A percentile compares a stretch with the other conserved stretches of the same genome.
These are phyloP conservation scores for Ustilago crameri DNA, from an alignment of 1,284 basidiomycete genomes.

Conservation along the genomic window DNA sequence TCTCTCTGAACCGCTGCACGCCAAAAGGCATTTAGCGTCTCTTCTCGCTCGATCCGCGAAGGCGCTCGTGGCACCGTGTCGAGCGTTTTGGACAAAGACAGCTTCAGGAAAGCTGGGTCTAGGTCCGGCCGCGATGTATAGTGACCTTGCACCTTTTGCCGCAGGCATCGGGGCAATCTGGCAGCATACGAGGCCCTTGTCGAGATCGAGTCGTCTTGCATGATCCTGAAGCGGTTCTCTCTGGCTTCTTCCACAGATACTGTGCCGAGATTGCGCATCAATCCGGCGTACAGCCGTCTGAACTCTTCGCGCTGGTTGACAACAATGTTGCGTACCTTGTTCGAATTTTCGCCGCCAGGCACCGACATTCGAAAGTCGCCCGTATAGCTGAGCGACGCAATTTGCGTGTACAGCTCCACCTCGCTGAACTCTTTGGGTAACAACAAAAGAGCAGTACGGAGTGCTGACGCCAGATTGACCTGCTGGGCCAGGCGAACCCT, in stretches of 20 bases:
- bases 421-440: constrained; percentile 78
- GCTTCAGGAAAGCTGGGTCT: constrained; percentile 54
- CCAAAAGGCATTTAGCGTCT: constrained; percentile 51
- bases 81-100: constrained; percentile 52
- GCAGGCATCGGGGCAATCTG: constrained; percentile 52
- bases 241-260: constrained; percentile 47
- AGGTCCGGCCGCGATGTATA: constrained; percentile 47
- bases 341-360: constrained; percentile 90
- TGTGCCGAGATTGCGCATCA: constrained; percentile 56
- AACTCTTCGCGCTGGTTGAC: constrained; percentile 84
- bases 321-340: constrained; percentile 82
- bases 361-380: constrained; percentile 87
- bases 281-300: constrained; percentile 82
- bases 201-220: constrained; percentile 53
- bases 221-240: constrained; percentile 40
- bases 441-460: constrained; percentile 78
- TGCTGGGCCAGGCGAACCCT: constrained; percentile 90
- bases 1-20: constrained; percentile 49
- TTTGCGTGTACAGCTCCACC: constrained; percentile 82
- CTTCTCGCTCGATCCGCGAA: constrained; percentile 30
- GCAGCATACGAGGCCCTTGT: constrained; percentile 51
- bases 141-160: constrained; percentile 51
- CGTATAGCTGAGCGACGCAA: constrained; percentile 86
- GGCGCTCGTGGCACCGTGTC: constrained; percentile 33
- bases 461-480: constrained; percentile 88